Percentiles rank a stretch among this genome's conserved stretches.
Conservation (phyloP, 495 filamentous ascomycete genomes). For the Podospora australis region DNA sequence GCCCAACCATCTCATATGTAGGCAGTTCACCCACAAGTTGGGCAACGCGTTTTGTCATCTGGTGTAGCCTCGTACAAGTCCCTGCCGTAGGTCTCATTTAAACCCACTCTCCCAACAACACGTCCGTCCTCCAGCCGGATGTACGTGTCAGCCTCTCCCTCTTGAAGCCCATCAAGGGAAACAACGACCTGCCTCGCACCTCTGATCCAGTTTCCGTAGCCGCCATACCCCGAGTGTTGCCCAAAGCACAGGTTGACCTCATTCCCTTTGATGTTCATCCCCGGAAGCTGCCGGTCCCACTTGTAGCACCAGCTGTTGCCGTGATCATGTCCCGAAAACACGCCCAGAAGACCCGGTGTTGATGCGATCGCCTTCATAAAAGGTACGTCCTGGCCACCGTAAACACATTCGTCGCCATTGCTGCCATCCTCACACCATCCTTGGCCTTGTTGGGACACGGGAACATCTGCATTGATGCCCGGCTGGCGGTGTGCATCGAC, state of each 20-base stretch:
- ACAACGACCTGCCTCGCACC: constrained; percentile 55
- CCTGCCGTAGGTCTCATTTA: constrained; percentile 63
- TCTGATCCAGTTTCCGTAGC: constrained; percentile 59
- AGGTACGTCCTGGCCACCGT: constrained; percentile 51
- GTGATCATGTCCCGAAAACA: constrained; percentile 69
- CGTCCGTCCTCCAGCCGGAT: constrained; percentile 57
- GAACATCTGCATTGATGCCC: constrained; percentile 59
- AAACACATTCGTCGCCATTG: constrained; percentile 29
- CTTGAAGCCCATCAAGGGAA: constrained; percentile 25
- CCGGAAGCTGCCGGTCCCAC: constrained; percentile 36
- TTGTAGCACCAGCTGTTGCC: constrained; percentile 58
- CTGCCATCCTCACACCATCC: constrained; percentile 41
- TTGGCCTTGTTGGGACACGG: constrained; percentile 47
- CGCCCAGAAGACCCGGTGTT: constrained; percentile 51
- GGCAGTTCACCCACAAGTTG: too few species aligned
- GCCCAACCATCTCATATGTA: too few species aligned
- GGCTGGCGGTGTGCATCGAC: constrained; percentile 42
- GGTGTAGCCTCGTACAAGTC: constrained; percentile 49
- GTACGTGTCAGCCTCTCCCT: constrained; percentile 53
- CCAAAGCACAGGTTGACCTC: constrained; percentile 56
- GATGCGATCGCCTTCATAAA: constrained; percentile 60
- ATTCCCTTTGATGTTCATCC: too few species aligned
- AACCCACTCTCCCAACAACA: constrained; percentile 48
- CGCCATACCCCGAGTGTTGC: constrained; percentile 65
- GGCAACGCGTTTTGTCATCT: constrained; percentile 25